Evolutionary conservation across 2,329 filamentous ascomycete species (phyloP).

Genomic region (Diaporthe sp.): DNA sequence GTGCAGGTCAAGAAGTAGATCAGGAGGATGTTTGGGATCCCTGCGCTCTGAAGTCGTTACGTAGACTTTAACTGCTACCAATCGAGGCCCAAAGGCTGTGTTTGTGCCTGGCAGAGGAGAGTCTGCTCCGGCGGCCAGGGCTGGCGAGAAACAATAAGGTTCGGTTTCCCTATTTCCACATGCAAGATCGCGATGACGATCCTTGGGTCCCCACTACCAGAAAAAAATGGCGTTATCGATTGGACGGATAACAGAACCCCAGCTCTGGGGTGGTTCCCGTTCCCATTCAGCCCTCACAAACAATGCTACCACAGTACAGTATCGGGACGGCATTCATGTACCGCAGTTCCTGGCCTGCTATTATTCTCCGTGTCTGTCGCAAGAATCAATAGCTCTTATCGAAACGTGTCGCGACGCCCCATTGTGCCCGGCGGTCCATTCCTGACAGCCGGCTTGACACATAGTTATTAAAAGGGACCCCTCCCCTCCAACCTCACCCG

Average conservation of each 20-base stretch:
- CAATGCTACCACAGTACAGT: conserved; percentile 18
- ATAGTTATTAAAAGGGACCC: conserved; percentile 5
- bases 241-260: conserved; percentile 30
- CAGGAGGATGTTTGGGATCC: neutral
- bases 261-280: neutral
- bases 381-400: conserved; percentile 30
- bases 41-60: no score
- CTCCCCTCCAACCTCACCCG: conserved; percentile 13
- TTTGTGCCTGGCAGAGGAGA: conserved; percentile 2
- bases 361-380: conserved; percentile 17
- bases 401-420: conserved; percentile 32
- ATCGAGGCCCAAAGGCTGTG: neutral
- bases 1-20: neutral
- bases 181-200: conserved; percentile 38
- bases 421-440: conserved; percentile 20
- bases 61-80: neutral
- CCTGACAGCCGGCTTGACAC: conserved; percentile 15
- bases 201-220: conserved; percentile 15
- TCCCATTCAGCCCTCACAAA: conserved; percentile 32
- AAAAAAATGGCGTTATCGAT: conserved; percentile 31
- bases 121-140: conserved; percentile 11
- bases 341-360: neutral
- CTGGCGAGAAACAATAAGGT: conserved; percentile 8
- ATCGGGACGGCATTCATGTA: conserved; percentile 15
- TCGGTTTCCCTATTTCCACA: conserved; percentile 30